phyloP scores from a whole-genome alignment of 1,139 yeast genomes.

The Blastobotrys apis region DNA sequence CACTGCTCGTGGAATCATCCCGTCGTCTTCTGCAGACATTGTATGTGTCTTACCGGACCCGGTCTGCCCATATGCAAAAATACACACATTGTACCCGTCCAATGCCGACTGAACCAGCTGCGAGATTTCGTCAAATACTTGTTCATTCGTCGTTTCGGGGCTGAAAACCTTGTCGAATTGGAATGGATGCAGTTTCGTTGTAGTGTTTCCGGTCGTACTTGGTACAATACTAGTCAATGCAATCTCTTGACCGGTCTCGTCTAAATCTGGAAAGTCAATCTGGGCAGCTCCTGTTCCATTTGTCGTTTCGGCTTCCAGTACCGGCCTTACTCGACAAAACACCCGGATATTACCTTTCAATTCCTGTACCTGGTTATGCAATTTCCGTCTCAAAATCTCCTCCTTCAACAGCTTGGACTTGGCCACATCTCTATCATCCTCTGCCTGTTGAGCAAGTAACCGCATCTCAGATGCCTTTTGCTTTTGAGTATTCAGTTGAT shows the following conservation, averaged over 20 bases:
- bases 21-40: constrained; percentile 67
- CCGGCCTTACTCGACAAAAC: constrained; percentile 79
- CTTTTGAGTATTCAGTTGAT: constrained; percentile 19
- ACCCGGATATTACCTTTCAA: constrained; percentile 90
- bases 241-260: constrained; percentile 47
- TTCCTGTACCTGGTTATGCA: constrained; percentile 78
- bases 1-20: constrained; percentile 80
- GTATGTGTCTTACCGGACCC: constrained; percentile 96
- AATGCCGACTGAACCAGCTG: constrained; percentile 84
- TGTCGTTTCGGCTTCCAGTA: constrained; percentile 26
- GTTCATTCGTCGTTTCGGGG: constrained; percentile 49
- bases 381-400: constrained; percentile 53
- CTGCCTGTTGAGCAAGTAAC: constrained; percentile 18
- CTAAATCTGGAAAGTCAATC: constrained; percentile 49
- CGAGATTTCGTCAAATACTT: constrained; percentile 77
- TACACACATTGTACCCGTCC: constrained; percentile 89
- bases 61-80: constrained; percentile 96
- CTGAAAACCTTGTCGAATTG: constrained; percentile 77
- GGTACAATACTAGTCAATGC: constrained; percentile 26
- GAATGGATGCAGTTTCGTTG: constrained; percentile 43
- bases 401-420: constrained; percentile 41
- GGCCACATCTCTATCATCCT: constrained; percentile 23
- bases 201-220: constrained; percentile 25
- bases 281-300: constrained; percentile 28
- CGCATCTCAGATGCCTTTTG: constrained; percentile 19